phyloP scores from a whole-genome alignment of 768 basidiomycete genomes.

The Tubosaeta sp. region DNA sequence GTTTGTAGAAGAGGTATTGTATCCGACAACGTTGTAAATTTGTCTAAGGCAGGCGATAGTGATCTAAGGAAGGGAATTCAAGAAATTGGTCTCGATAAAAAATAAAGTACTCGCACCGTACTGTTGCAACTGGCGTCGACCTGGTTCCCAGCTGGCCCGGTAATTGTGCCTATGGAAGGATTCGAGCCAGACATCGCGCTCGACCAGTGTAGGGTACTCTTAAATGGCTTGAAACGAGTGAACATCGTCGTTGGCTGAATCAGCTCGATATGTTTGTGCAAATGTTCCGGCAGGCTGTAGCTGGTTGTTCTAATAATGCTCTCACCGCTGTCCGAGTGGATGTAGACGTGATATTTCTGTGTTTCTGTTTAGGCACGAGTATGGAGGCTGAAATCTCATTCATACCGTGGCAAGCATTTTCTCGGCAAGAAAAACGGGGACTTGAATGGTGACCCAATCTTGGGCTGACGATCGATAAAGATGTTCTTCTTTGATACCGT shows the following conservation, averaged over 20 bases:
- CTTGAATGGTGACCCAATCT: constrained; percentile 62
- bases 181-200: constrained; percentile 5
- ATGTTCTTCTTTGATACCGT: constrained; percentile 48
- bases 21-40: constrained; percentile 51
- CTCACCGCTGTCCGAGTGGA: constrained; percentile 49
- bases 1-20: constrained; percentile 38
- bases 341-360: constrained; percentile 63
- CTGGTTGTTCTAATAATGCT: constrained; percentile 59
- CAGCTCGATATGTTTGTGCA: constrained; percentile 60
- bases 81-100: background rate
- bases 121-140: constrained; percentile 47
- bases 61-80: constrained; percentile 25
- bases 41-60: constrained; percentile 52
- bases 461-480: constrained; percentile 55
- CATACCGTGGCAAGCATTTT: constrained; percentile 67
- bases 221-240: constrained; percentile 41
- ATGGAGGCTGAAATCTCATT: background rate
- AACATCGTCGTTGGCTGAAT: constrained; percentile 75
- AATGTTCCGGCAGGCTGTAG: constrained; percentile 59
- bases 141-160: constrained; percentile 30
- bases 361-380: background rate
- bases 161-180: constrained; percentile 16
- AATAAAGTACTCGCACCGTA: constrained; percentile 16
- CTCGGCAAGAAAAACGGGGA: constrained; percentile 59
- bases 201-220: constrained; percentile 37